Conservation (phyloP, 2,329 filamentous ascomycete genomes). For the Chalaropsis ovoidea region DNA sequence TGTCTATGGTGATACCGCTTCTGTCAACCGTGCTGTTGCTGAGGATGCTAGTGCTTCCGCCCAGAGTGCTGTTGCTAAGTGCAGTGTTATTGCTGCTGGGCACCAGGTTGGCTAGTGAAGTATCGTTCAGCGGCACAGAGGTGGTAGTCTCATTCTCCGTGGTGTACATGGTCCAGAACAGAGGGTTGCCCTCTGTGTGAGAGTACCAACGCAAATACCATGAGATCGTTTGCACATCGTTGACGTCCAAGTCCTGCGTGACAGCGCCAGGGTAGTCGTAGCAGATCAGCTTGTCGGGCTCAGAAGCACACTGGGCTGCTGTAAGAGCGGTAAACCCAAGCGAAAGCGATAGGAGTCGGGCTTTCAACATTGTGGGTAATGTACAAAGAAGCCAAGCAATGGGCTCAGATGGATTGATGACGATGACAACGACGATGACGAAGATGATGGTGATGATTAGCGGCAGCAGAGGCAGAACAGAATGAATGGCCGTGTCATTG, state of each 20-base stretch:
- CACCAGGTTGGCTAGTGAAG: not conserved
- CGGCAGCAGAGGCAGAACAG: not conserved
- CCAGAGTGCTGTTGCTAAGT: not conserved
- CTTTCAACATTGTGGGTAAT: conserved; percentile 5
- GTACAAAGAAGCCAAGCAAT: not conserved
- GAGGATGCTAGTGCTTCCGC: not conserved
- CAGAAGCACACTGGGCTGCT: conserved; percentile 17
- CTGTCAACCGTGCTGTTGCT: not conserved
- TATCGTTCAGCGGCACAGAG: conserved; percentile 19
- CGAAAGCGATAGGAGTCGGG: not conserved
- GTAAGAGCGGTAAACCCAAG: not conserved
- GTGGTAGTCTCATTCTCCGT: conserved; percentile 21
- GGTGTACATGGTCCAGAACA: conserved; percentile 25
- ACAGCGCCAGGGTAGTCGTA: conserved; percentile 25
- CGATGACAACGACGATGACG: not conserved
- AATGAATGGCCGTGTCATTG: not conserved
- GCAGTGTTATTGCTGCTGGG: not conserved
- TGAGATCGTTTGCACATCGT: conserved; percentile 23
- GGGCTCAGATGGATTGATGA: no score
- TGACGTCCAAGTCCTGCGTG: conserved; percentile 21
- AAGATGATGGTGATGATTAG: not conserved
- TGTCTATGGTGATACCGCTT: not conserved
- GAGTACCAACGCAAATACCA: conserved; percentile 26
- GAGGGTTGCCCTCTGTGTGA: conserved; percentile 20
- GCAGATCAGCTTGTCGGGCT: conserved; percentile 21